Base-by-base conservation (phyloP, 1,284 basidiomycete species). In the Coniferiporia weirii region DNA sequence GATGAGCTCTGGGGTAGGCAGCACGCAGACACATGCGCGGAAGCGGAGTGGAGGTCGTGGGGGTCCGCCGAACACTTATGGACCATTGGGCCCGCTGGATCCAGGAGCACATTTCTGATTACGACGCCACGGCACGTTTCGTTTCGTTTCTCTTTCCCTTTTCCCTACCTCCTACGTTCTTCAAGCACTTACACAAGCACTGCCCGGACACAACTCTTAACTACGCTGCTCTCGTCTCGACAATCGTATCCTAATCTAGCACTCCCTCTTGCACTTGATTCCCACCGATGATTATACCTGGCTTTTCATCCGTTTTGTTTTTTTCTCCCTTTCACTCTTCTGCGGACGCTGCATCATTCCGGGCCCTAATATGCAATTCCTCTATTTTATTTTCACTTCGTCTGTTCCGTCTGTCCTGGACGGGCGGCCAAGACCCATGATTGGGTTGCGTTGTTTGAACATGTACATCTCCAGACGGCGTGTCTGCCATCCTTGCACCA, bases 61-160 rank as follows among this genome's bases (percentile, higher is more conserved):
- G 51, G 59, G 38, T 65, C 69, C 72, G 47, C 72, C 70, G 56
- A 69, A 69, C 62, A 75, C 78, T 62, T 91, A 91, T 68, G 89
- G 89, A 56, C 89, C 89, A 2, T 73, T 91, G 60, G 89, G 89
- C 56, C 89, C 89, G 35, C 72, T 90, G 59, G 89, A 87, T 71
- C 89, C 89, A 54, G 76, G 72, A 54, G 48, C 22, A n/a, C 51
- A 52, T 32, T 27, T 59, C 35, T 38, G n/a, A 19, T 52, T 38
- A 40, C 35, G 27, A 52, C 49, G 49, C 35, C 45, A 47, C n/a
- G n/a, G n/a, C 27, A 27, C 27, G 27, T 27, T 40, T 50, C 43
- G 27, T n/a, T 48, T 36, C 13, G 17, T 40, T 36, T 51, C 12
- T 40, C 32, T 22, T 22, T 22, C 47, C 48, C n/a, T 36, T 40